phyloP scores from a whole-genome alignment of 1,284 basidiomycete species.

The Schizopora paradoxa region DNA sequence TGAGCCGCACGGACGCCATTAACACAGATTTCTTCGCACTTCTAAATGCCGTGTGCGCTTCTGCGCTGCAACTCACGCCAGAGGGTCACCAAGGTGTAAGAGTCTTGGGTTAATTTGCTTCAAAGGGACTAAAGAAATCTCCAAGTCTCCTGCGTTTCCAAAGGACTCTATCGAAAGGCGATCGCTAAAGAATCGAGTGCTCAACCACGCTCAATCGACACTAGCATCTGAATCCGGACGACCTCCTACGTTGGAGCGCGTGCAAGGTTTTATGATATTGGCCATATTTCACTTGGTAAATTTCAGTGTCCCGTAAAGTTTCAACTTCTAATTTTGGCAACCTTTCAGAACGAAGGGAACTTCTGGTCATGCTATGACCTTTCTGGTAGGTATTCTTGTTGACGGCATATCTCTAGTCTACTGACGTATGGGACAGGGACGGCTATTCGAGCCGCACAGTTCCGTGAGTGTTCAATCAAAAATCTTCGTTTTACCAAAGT shows the following conservation, averaged over 20 bases:
- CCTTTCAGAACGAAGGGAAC: slow-evolving; percentile 21
- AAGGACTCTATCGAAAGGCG: slow-evolving; percentile 21
- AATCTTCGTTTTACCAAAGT: neutral
- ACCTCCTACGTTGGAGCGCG: slow-evolving; percentile 21
- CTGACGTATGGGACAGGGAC: slow-evolving; percentile 6
- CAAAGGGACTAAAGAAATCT: too few species aligned
- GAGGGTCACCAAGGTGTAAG: slow-evolving; percentile 22
- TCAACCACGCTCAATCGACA: slow-evolving; percentile 20
- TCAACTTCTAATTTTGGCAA: neutral
- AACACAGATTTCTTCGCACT: slow-evolving; percentile 23
- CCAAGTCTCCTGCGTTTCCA: slow-evolving; percentile 19
- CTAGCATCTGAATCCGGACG: slow-evolving; percentile 16
- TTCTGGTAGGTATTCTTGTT: slow-evolving; percentile 8
- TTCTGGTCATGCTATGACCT: slow-evolving; percentile 20
- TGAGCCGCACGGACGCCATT: too few species aligned
- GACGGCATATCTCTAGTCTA: neutral
- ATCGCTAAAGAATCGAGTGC: slow-evolving; percentile 19
- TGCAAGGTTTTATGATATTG: slow-evolving; percentile 21
- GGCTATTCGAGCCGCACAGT: slow-evolving; percentile 25
- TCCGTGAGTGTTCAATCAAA: slow-evolving; percentile 12
- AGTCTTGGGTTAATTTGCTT: too few species aligned
- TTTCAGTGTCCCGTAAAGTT: neutral
- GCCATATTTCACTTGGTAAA: slow-evolving; percentile 23
- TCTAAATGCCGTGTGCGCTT: slow-evolving; percentile 22
- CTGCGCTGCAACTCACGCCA: slow-evolving; percentile 23